phyloP scores from a whole-genome alignment of 495 filamentous ascomycete species.

The Tetracladium marchalianum region DNA sequence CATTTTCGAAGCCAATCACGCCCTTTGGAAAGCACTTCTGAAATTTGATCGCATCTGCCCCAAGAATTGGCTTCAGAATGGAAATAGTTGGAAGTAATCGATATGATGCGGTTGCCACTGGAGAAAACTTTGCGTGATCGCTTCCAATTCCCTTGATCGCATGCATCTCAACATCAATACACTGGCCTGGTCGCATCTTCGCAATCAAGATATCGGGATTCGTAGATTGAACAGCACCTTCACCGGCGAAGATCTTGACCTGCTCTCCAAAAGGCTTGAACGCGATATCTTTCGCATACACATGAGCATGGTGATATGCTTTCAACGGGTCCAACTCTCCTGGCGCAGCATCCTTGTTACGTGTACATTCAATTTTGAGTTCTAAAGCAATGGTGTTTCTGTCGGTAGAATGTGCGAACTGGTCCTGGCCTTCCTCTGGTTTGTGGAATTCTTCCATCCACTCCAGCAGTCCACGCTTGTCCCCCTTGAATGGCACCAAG shows the following conservation, averaged over 20 bases:
- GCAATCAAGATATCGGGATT: constrained; percentile 92
- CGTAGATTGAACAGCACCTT: constrained; percentile 57
- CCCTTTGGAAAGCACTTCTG: constrained; percentile 80
- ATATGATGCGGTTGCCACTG: constrained; percentile 90
- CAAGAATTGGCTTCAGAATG: constrained; percentile 73
- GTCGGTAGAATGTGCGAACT: constrained; percentile 43
- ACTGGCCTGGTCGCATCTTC: constrained; percentile 87
- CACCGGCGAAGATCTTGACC: constrained; percentile 51
- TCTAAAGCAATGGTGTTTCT: constrained; percentile 70
- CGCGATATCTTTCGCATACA: constrained; percentile 75
- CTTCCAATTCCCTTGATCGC: constrained; percentile 88
- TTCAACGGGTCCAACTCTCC: constrained; percentile 71
- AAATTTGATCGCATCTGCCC: constrained; percentile 81
- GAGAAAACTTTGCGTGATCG: constrained; percentile 96
- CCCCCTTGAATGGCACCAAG: constrained; percentile 78
- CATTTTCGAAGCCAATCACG: constrained; percentile 70
- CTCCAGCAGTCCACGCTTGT: constrained; percentile 60
- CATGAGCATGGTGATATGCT: constrained; percentile 72
- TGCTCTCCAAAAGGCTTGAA: constrained; percentile 72
- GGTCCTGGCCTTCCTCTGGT: constrained; percentile 35
- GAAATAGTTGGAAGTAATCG: constrained; percentile 78
- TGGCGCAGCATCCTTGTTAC: constrained; percentile 56
- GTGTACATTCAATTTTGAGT: constrained; percentile 66
- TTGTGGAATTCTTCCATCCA: constrained; percentile 65
- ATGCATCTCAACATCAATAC: constrained; percentile 73